Base-by-base conservation (phyloP, 169 alveolate species). In the Eimeria praecox region DNA sequence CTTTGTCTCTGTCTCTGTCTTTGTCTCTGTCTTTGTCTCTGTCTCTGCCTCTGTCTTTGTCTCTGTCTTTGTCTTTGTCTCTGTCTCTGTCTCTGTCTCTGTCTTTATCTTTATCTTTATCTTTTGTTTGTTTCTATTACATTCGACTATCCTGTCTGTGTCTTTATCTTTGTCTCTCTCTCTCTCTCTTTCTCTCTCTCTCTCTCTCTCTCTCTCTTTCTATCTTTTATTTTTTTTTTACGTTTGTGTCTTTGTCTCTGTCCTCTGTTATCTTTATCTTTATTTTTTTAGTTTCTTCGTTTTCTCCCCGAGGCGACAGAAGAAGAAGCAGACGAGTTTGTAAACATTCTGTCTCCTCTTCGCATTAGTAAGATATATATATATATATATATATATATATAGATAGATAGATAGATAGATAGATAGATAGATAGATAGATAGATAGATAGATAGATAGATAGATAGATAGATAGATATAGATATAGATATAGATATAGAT, bases 291-390 rank as follows among this genome's bases (percentile, higher is more conserved):
- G 95, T 97, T 97, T 66, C 69, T 96, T 24, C 97, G 98, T 9
- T 97, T 97, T 92, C 97, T 96, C 83, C 98, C 98, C 22, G 96
- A 97, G 2, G 95, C 94, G 24, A 77, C 82, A 6, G 89, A 49
- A 2, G 98, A 97, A 64, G 54, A 94, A 42, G 98, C 98, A 62
- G 90, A 96, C 24, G 78, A 96, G 52, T 97, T 97, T 62, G 95
- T 97, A 3, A 96, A 69, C 40, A 62, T 95, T 77, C 92, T 96
- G 44, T 86, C 96, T 40, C 90, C 95, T 14, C 85, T 95, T 42
- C 95, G 96, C 27, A 69, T 97, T n/a, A 96, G 93, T 59, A 4
- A 59, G 69, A 20, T 12, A 12, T 12, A 52, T 52, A 52, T 52
- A 52, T 52, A 12, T 12, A 12, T 20, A 52, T 52, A 20, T 20